Base-by-base conservation (phyloP, 2,329 filamentous ascomycete genomes). In the Trichoderma breve region DNA sequence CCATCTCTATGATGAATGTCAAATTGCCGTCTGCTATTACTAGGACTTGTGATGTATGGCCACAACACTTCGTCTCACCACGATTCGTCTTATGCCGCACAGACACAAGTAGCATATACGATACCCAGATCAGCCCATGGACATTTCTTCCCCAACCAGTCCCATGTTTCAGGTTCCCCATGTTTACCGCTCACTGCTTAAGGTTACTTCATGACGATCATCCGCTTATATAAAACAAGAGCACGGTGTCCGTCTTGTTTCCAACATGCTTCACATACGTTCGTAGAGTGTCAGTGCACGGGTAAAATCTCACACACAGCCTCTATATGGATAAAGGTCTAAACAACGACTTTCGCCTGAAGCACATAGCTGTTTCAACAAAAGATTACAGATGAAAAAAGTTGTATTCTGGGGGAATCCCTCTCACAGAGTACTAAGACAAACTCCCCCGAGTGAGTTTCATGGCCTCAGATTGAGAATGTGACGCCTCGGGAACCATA, bases 331-430 rank as follows among this genome's bases (percentile, higher is more conserved):
- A 24, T 8, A 53, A 24, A 21, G 4, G 47, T 12, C 11, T 21
- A 12, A 12, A 53, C 47, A 53, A 6, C 43, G 3, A 3, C 12
- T 3, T 5, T 14, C 47, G 12, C n/a, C 21, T 24, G 47, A 43
- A n/a, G n/a, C 47, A 21, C 21, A 53, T 24, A 24, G 1, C 5
- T 24, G 47, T 53, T 53, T 5, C 21, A 12, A 2, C 5, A 21
- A 14, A 24, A 6, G 5, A 24, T 24, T 4, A 3, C n/a, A 14
- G 0, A 2, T 11, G 43, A 11, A 21, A 5, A 3, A 51, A 21
- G 3, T 1, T 14, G 47, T 12, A 24, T 1, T 24, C 11, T 53
- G 1, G 0, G 1, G 21, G 11, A 6, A 24, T 12, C 1, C 3
- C 47, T 14, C 3, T 6, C 47, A 24, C 5, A 24, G 11, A 53